These are phyloP conservation scores for Pythium phragmitis DNA, from an alignment of 352 stramenopile species.

Conservation along the genomic window DNA sequence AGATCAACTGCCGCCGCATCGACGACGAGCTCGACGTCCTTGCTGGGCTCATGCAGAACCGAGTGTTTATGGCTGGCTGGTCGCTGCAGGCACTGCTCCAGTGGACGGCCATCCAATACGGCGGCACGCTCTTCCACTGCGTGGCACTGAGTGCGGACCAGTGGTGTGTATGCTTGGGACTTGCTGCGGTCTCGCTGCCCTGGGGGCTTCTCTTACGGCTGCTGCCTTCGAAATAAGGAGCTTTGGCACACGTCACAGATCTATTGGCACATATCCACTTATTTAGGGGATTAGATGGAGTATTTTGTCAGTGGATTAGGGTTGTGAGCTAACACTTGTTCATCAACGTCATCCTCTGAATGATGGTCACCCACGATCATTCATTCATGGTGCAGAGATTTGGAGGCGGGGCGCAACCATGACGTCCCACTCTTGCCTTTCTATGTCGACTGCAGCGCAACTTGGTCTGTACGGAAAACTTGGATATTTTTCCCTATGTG, in stretches of 20 bases:
- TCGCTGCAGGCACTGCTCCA: slow-evolving; percentile 91
- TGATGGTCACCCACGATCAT: slow-evolving; percentile 11
- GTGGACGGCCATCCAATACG: slow-evolving; percentile 93
- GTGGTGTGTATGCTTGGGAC: slow-evolving; percentile 52
- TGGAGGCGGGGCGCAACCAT: slow-evolving; percentile 7
- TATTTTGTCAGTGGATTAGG: background rate
- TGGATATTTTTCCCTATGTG: background rate
- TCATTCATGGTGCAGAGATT: background rate
- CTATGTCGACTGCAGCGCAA: slow-evolving; percentile 15
- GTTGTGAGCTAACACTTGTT: background rate
- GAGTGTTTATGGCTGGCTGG: slow-evolving; percentile 90
- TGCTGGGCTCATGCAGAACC: slow-evolving; percentile 88
- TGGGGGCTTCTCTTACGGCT: slow-evolving; percentile 48
- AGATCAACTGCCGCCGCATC: slow-evolving; percentile 82
- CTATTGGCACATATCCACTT: background rate
- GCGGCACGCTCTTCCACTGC: slow-evolving; percentile 77
- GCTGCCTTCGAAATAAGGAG: background rate
- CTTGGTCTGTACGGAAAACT: background rate
- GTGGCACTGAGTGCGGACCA: slow-evolving; percentile 37
- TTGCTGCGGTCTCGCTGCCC: slow-evolving; percentile 44
- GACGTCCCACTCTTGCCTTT: slow-evolving; percentile 13
- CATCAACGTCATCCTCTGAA: slow-evolving; percentile 2
- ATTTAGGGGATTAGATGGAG: no score
- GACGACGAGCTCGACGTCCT: slow-evolving; percentile 93
- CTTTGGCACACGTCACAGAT: background rate